Conservation (phyloP, 179 eudicot genomes). For the Silene vulgaris region DNA sequence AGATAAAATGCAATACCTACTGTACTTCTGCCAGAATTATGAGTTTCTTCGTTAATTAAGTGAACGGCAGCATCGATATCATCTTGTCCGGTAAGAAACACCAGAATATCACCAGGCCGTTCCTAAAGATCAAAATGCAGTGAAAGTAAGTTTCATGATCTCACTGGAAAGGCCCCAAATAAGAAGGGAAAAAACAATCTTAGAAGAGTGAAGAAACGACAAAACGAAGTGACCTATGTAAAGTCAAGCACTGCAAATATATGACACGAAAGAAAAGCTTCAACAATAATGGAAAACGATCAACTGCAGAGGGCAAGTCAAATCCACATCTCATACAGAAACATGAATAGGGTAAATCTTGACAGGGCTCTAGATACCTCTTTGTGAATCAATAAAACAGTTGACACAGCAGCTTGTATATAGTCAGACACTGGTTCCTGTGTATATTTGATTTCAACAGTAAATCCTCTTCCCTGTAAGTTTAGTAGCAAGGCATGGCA, state of each 20-base stretch:
- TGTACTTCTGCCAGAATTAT: constrained; percentile 37
- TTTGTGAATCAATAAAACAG: constrained; percentile 71
- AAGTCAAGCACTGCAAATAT: neutral
- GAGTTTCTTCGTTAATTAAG: constrained; percentile 78
- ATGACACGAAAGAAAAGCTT: constrained; percentile 2
- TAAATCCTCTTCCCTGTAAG: constrained; percentile 88
- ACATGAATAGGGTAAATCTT: constrained; percentile 2
- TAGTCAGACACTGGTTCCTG: constrained; percentile 94
- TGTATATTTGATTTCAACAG: constrained; percentile 64
- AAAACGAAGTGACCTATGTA: neutral
- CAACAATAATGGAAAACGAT: constrained; percentile 9
- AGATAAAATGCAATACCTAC: constrained; percentile 43
- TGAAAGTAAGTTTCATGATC: neutral
- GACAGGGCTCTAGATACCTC: constrained; percentile 41
- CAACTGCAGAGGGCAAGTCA: neutral
- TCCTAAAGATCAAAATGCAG: constrained; percentile 43
- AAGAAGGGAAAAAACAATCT: neutral
- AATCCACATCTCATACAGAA: constrained; percentile 4
- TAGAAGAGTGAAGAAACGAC: neutral
- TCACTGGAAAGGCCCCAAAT: neutral
- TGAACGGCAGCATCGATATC: constrained; percentile 87
- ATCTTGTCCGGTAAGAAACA: constrained; percentile 97
- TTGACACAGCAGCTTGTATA: constrained; percentile 85
- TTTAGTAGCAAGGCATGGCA: constrained; percentile 13
- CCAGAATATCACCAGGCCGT: constrained; percentile 82